Evolutionary conservation across 148 eudicot genomes (phyloP).

Genomic region (Cornus kousa): DNA sequence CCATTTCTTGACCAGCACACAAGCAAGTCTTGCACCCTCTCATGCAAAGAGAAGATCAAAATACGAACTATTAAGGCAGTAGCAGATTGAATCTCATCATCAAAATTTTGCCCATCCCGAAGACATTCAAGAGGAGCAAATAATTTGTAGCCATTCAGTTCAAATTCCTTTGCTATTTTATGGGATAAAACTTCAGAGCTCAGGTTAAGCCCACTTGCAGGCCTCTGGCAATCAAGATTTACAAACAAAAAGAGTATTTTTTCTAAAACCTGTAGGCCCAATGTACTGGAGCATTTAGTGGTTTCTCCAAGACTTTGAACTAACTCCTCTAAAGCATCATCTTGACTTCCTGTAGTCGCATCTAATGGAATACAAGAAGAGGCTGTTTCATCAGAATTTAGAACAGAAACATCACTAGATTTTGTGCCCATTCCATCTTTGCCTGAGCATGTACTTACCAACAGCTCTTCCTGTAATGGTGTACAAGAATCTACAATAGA

Average conservation of each 20-base stretch:
- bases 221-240: neutral
- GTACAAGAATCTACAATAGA: neutral
- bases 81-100: neutral
- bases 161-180: neutral
- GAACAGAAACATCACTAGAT: neutral
- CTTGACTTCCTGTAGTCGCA: conserved; percentile 11
- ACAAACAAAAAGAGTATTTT: too few species aligned
- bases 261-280: neutral
- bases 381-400: neutral
- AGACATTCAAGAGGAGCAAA: neutral
- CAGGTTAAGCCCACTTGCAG: neutral
- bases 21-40: neutral
- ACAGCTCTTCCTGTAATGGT: neutral
- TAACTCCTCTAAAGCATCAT: conserved; percentile 9
- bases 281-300: neutral
- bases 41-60: neutral
- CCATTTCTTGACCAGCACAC: neutral
- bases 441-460: neutral
- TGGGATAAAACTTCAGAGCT: neutral
- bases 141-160: neutral
- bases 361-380: neutral
- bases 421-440: neutral
- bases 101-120: neutral
- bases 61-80: neutral
- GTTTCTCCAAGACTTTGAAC: neutral